Base-by-base conservation (phyloP, 225 moss, liverwort and hornwort species). In the Lunularia cruciata region DNA sequence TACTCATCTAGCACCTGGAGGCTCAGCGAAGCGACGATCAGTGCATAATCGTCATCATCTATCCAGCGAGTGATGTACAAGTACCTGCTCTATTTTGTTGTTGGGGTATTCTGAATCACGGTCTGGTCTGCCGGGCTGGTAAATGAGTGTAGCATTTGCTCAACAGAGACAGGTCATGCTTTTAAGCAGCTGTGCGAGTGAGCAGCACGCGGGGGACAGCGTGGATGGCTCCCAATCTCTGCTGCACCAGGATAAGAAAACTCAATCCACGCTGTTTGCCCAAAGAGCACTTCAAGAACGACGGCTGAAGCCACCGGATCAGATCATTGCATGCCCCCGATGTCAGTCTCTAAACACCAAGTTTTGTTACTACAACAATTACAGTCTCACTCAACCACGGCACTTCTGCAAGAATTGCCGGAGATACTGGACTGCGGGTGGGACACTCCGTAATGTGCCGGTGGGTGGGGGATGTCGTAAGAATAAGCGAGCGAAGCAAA, bases 291-390 rank as follows among this genome's bases (percentile, higher is more conserved):
- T 83, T 31, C 82, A 83, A 64, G 82, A 83, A 72, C 74, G 82
- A 16, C 74, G 82, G 23, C 63, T 83, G 78, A 83, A 83, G 48
- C 82, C 82, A 1, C 82, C 82, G 20, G 82, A 83, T 75, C 78
- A 78, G 63, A 69, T 83, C 63, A 78, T 83, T 42, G 78, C 82
- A 2, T 83, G 82, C 53, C 82, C 82, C 27, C 77, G 82, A 26
- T 83, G 82, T 63, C 82, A 83, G 78, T 75, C 75, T 56, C 68
- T 78, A 46, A 83, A 83, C 30, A 83, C 82, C 20, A 83, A 83
- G 75, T 83, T 83, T 53, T 83, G 82, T 55, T 83, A 83, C 53
- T 83, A 83, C 72, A 83, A 83, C 47, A 83, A 83, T 72, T 83
- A 83, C 72, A 83, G 82, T 34, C 56, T 83, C 22, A 83, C 82